These are phyloP conservation scores for Vachellia collinsii DNA, from an alignment of 306 rosid species.

Conservation along the genomic window DNA sequence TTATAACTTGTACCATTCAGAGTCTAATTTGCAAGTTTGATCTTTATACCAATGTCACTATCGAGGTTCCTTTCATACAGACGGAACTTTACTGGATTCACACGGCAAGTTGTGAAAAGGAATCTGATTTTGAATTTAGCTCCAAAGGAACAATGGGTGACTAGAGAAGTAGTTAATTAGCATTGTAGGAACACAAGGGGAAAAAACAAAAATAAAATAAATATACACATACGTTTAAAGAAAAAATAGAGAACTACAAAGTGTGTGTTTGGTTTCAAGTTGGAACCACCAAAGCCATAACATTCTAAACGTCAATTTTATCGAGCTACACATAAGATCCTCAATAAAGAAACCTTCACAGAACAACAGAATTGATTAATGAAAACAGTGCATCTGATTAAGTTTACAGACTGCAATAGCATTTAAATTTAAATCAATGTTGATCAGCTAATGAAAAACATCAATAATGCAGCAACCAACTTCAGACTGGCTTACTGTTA, in stretches of 20 bases:
- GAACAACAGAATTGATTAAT: slow-evolving; percentile 10
- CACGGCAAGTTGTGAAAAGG: slow-evolving; percentile 17
- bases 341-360: slow-evolving; percentile 19
- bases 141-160: slow-evolving; percentile 21
- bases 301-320: neutral
- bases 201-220: neutral
- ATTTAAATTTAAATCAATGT: slow-evolving; percentile 30
- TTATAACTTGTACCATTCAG: too few species aligned
- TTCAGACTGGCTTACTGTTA: slow-evolving; percentile 59
- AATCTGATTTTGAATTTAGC: slow-evolving; percentile 25
- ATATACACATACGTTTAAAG: neutral
- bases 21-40: neutral
- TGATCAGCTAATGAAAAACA: slow-evolving; percentile 18
- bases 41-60: slow-evolving; percentile 20
- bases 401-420: slow-evolving; percentile 24
- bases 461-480: slow-evolving; percentile 37
- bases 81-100: slow-evolving; percentile 8
- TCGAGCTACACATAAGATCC: slow-evolving; percentile 14
- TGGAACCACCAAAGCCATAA: neutral
- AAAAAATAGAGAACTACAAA: neutral
- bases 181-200: slow-evolving; percentile 21
- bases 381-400: slow-evolving; percentile 20
- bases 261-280: neutral
- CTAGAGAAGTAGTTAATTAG: slow-evolving; percentile 22
- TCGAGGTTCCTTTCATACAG: neutral